Base-by-base conservation (phyloP, 2,329 filamentous ascomycete genomes). In the Aspergillus fructus region DNA sequence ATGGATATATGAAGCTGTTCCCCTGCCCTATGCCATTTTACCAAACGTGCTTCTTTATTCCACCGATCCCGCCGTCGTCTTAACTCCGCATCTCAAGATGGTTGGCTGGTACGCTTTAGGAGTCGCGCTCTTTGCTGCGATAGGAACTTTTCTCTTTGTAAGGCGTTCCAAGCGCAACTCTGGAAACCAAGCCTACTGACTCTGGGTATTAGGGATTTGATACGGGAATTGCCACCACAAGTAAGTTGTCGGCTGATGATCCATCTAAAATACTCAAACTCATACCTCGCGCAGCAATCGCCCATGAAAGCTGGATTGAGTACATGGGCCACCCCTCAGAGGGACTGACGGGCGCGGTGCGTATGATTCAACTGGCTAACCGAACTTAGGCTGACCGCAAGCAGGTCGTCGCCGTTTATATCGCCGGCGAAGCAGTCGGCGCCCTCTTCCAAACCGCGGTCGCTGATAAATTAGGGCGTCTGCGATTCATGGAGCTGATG, bases 161-260 rank as follows among this genome's bases (percentile, higher is more conserved):
- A 42, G 80, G 68, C 1, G 13, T 37, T 30, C 30, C 5, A 8
- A 30, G 7, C 3, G 21, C 24, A 12, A 17, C 15, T 13, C 4
- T 15, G 13, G 19, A 24, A 5, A 15, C 33, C 19, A 17, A 30
- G 48, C 24, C 42, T 61, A 30, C 62, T 34, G 39, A 60, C 24
- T 19, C 27, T 47, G 47, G 9, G 52, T 39, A 49, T n/a, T 62
- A 83, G 81, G 83, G 83, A 3, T 85, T 85, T 58, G 83, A 85
- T 66, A 85, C 83, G 0, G 83, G 83, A 27, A 85, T 85, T 55
- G 83, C 82, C 4, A 86, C 83, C 12, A 85, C 83, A 15, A 85
- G 78, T 81, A 59, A 71, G 76, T 71, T 24, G 30, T 43, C 33
- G 37, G 50, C 21, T 30, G 27, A 9, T 11, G 27, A 8, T 30